A percentile compares a stretch with the other conserved stretches of the same genome.
Conservation (phyloP, 2,329 filamentous ascomycete species). For the Claviceps sp. region DNA sequence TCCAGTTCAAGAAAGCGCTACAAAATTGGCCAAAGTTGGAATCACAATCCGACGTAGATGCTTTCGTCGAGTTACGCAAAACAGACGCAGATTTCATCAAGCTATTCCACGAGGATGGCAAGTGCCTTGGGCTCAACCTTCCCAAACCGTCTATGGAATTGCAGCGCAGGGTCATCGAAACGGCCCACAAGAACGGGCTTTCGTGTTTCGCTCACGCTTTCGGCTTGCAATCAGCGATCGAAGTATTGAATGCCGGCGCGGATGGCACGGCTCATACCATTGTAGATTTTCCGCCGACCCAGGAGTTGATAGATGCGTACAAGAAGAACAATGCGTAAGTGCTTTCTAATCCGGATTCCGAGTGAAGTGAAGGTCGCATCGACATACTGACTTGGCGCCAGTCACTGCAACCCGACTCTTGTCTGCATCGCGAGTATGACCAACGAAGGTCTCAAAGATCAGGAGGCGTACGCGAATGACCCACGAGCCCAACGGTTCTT, state of each 20-base stretch:
- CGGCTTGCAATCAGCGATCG: slow-evolving; percentile 14
- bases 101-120: slow-evolving; percentile 35
- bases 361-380: neutral
- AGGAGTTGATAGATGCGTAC: slow-evolving; percentile 12
- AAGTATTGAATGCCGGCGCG: slow-evolving; percentile 14
- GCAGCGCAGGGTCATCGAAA: slow-evolving; percentile 29
- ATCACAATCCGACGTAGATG: slow-evolving; percentile 24
- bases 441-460: slow-evolving; percentile 10
- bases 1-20: slow-evolving; percentile 7
- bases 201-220: slow-evolving; percentile 16
- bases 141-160: slow-evolving; percentile 27
- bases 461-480: slow-evolving; percentile 11
- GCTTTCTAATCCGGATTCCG: neutral
- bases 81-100: slow-evolving; percentile 36
- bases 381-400: neutral
- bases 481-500: slow-evolving; percentile 3
- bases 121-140: slow-evolving; percentile 22
- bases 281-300: slow-evolving; percentile 14
- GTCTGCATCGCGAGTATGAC: slow-evolving; percentile 12
- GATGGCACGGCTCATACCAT: slow-evolving; percentile 20
- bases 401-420: slow-evolving; percentile 13
- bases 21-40: slow-evolving; percentile 28
- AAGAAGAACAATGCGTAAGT: slow-evolving; percentile 10
- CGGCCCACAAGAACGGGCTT: slow-evolving; percentile 16
- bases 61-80: slow-evolving; percentile 26